Percentiles rank a stretch among this genome's conserved stretches.
phyloP scores from a whole-genome alignment of 139 green algal species.

The Chlamydomonas sp. region DNA sequence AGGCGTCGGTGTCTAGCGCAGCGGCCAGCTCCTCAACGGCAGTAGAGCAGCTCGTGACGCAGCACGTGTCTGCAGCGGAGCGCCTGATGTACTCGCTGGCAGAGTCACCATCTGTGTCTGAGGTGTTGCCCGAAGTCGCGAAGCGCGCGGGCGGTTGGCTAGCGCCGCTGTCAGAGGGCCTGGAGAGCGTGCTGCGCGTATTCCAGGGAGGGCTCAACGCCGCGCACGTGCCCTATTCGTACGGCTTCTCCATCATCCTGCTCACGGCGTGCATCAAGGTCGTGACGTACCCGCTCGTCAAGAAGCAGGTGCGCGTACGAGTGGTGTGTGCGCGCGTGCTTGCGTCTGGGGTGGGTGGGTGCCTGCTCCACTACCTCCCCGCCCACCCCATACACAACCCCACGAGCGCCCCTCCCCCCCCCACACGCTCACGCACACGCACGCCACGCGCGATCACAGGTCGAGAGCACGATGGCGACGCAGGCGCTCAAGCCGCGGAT shows the following conservation, averaged over 20 bases:
- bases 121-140: neutral
- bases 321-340: no score
- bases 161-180: constrained; percentile 36
- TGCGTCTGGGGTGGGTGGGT: no score
- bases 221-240: constrained; percentile 82
- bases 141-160: constrained; percentile 44
- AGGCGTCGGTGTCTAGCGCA: no score
- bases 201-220: constrained; percentile 68
- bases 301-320: constrained; percentile 87
- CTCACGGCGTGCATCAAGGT: constrained; percentile 75
- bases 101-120: no score
- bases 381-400: neutral
- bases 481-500: constrained; percentile 82
- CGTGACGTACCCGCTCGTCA: constrained; percentile 84
- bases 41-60: no score
- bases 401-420: neutral
- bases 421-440: neutral
- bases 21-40: no score
- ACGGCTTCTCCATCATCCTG: constrained; percentile 55
- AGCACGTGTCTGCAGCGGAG: no score
- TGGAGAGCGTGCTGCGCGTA: constrained; percentile 52
- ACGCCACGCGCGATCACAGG: constrained; percentile 34
- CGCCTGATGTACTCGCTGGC: no score
- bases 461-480: constrained; percentile 67
- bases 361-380: no score